Base-by-base conservation (phyloP, 164 flowering plant species). In the Warburgia ugandensis region DNA sequence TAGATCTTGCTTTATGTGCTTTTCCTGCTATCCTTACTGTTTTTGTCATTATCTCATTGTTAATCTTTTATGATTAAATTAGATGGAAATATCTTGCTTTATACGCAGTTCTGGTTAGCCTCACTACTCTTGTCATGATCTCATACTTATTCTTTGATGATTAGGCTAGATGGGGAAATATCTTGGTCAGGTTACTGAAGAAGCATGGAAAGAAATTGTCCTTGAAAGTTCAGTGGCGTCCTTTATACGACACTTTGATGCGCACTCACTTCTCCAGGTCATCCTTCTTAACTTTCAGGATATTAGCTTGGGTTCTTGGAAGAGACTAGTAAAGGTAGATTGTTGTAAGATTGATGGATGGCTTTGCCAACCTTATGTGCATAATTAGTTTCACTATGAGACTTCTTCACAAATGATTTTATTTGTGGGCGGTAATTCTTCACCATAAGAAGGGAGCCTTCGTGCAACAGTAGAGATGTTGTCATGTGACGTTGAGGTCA, bases 81-180 rank as follows among this genome's bases (percentile, higher is more conserved):
- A 16, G 16, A 45, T 26, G 13, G 13, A 45, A n/a, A n/a, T n/a
- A n/a, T n/a, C n/a, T n/a, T n/a, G n/a, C 48, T 36, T 17, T 37
- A 20, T 13, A 20, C 16, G 14, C 17, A 14, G 41, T 10, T 14
- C 41, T 37, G 17, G 17, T 7, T 0, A 14, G 17, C 32, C 39
- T 14, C 33, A 13, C 55, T 51, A 30, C 5, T 29, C 14, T 41
- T 55, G 29, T 21, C 23, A 48, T 26, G 37, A 40, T 58, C 52
- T 10, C 38, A 44, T 21, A 13, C 27, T 39, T 46, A 4, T 2
- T 62, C 52, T 56, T 4, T 58, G 54, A 44, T 66, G 45, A 66
- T 68, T 69, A 92, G 99, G 94, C 82, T 63, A 88, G 95, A 77
- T 92, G 99, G 99, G 99, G 95, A 59, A 79, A 73, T 63, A 31